Conservation (phyloP, 805 yeast species). For the Saccharomycopsis malanga region DNA sequence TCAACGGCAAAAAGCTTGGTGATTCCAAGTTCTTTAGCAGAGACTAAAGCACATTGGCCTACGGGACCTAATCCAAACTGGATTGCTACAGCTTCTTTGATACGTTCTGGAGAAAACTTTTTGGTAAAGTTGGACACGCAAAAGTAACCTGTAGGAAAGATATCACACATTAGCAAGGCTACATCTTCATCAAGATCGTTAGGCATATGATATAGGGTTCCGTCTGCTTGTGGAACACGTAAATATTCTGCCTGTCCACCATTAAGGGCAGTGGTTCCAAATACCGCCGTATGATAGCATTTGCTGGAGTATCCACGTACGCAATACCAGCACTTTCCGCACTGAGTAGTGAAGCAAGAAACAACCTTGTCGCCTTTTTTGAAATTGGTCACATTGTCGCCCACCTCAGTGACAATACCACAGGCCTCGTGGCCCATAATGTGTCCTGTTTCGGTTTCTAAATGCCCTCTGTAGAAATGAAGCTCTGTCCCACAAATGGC, state of each 20-base stretch:
- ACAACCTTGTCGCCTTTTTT: slow-evolving; percentile 41
- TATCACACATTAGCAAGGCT: slow-evolving; percentile 54
- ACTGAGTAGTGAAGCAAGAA: slow-evolving; percentile 46
- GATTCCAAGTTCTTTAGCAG: slow-evolving; percentile 40
- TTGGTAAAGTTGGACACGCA: slow-evolving; percentile 47
- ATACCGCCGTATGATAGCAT: slow-evolving; percentile 48
- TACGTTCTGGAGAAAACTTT: slow-evolving; percentile 31
- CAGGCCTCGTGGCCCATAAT: slow-evolving; percentile 48
- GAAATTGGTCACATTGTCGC: slow-evolving; percentile 31
- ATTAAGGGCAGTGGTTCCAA: slow-evolving; percentile 49
- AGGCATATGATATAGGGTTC: slow-evolving; percentile 42
- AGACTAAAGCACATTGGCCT: slow-evolving; percentile 44
- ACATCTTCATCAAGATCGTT: slow-evolving; percentile 34
- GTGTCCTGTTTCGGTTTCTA: slow-evolving; percentile 32
- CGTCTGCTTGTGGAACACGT: slow-evolving; percentile 49
- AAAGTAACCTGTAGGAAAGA: slow-evolving; percentile 56
- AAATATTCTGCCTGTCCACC: slow-evolving; percentile 63
- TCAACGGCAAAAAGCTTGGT: slow-evolving; percentile 41
- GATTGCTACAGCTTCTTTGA: slow-evolving; percentile 35
- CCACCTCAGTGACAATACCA: slow-evolving; percentile 38
- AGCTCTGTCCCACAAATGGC: slow-evolving; percentile 52
- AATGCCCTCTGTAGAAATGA: slow-evolving; percentile 48
- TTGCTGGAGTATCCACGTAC: slow-evolving; percentile 46
- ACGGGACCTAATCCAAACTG: slow-evolving; percentile 60
- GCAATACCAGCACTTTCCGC: slow-evolving; percentile 57